Evolutionary conservation across 176 grass and related monocot genomes (phyloP), one percentile per base, ranked within the genome.

Genomic region (Zoysia japonica): DNA sequence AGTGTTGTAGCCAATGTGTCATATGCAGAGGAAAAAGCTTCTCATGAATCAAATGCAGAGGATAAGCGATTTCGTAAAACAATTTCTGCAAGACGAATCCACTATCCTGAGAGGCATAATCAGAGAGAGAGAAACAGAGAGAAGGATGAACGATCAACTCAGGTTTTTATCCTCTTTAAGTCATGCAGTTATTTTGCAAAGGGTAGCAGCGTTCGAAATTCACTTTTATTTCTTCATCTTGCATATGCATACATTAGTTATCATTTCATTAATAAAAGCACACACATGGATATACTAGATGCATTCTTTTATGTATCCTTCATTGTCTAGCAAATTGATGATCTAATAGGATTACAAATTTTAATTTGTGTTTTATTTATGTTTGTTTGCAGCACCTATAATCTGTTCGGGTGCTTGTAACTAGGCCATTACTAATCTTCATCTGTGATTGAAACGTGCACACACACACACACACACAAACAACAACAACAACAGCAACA

Each of bases 1-100:
- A 99, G 96, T 68, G 88, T 95, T 71, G 81, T 99, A 44, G 86
- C 81, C 64, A 75, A 86, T 80, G 83, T 93, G 73, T 85, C 84
- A 16, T 77, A 87, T 61, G 66, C 76, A 69, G 90, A 85, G 76
- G 91, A 87, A 48, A 85, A 81, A 43, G 19, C 54, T 68, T 39
- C 10, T 63, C 59, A 39, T 46, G 70, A 76, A 73, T 70, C 45
- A 66, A 20, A 60, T 63, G 55, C 75, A 76, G 90, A 85, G 61
- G 89, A 83, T 43, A 85, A 78, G 61, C 17, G 38, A 61, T 63
- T 8, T 60, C 57, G 61, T 76, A 91, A 50, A 85, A 78, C 68
- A 75, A 44, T 74, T 70, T 9, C 79, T 82, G 35, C 9, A 72
- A 84, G 51, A 50, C 80, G 62, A 57, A 45, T 73, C 48, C 51